Base-by-base conservation (phyloP, 148 eudicot species). In the Heliosperma pusillum region DNA sequence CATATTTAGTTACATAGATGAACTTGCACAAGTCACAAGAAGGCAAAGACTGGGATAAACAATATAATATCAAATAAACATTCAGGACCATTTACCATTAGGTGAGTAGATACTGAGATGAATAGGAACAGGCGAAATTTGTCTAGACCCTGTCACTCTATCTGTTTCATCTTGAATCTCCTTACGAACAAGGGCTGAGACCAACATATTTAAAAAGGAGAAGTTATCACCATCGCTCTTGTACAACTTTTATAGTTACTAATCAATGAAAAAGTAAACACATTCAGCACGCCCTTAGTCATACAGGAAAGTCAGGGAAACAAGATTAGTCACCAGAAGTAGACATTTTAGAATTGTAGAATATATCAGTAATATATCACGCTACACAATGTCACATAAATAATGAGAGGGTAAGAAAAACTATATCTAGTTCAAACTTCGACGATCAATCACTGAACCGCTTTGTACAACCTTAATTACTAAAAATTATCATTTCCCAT, bases 111-210 rank as follows among this genome's bases (percentile, higher is more conserved):
- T 96, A 78, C 97, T 96, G 65, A 96, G 97, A 57, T 96, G 97
- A 75, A 96, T 96, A 36, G 99, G 99, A 82, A 92, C 83, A 76
- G 99, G 97, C 66, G 99, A 96, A 72, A 96, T 96, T 83, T 87
- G 91, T 58, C 85, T 92, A 17, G 97, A 53, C 80, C 99, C 99
- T 0, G 97, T 96, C 36, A 90, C 75, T 82, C 99, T 86, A 75
- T 96, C 99, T 67, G 99, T 96, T 86, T 96, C 99, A 74, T 96
- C 99, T 69, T 82, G 82, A 78, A 96, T 96, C 83, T 96, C 99
- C 82, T 84, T 85, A 68, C 99, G 92, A 66, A 92, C 97, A 78
- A 86, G 74, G 79, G 88, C 99, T 96, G 80, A 76, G 11, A 71
- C 76, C 45, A 64, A 70, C 20, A 68, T 22, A 12, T 61, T 25